Evolutionary conservation across 2,329 filamentous ascomycete species (phyloP).

Genomic region (Diaporthe sp.): DNA sequence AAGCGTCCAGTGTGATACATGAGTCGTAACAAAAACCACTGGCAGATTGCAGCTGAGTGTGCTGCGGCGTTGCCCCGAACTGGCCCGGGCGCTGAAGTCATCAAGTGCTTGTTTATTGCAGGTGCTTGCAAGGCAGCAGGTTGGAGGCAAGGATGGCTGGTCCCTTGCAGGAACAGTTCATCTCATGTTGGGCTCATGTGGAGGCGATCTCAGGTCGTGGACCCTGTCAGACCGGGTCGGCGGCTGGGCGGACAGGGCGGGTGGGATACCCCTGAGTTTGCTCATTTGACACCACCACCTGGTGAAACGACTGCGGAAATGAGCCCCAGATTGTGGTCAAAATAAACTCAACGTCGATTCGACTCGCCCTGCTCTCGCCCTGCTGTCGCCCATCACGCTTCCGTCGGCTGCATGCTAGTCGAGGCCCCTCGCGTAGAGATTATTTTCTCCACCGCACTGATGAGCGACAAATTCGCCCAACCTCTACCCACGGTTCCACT

Average conservation of each 20-base stretch:
- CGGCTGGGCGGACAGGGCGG: slow-evolving; percentile 12
- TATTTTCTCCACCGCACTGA: slow-evolving; percentile 11
- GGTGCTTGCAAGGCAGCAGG: background rate
- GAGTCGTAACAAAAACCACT: background rate
- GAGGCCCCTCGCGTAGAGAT: slow-evolving; percentile 17
- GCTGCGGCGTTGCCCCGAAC: too few species aligned
- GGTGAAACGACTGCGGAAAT: slow-evolving; percentile 29
- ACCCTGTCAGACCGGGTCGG: slow-evolving; percentile 18
- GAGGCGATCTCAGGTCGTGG: slow-evolving; percentile 4
- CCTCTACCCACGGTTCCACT: slow-evolving; percentile 22
- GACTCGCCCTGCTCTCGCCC: too few species aligned
- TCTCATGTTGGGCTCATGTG: slow-evolving; percentile 27
- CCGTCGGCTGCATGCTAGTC: slow-evolving; percentile 19
- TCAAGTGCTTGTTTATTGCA: slow-evolving; percentile 6
- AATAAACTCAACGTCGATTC: slow-evolving; percentile 26
- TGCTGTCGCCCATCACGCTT: background rate
- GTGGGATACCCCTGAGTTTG: slow-evolving; percentile 29
- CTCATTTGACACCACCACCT: slow-evolving; percentile 30
- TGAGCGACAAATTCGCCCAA: background rate
- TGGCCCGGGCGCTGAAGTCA: slow-evolving; percentile 7
- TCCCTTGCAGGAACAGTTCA: slow-evolving; percentile 31
- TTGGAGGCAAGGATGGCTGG: slow-evolving; percentile 18
- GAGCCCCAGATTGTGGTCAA: slow-evolving; percentile 24
- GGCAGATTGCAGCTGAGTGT: slow-evolving; percentile 16
- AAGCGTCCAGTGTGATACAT: slow-evolving; percentile 4